These are phyloP conservation scores for Aspergillus leporis DNA, from an alignment of 495 filamentous ascomycete genomes.

Conservation along the genomic window DNA sequence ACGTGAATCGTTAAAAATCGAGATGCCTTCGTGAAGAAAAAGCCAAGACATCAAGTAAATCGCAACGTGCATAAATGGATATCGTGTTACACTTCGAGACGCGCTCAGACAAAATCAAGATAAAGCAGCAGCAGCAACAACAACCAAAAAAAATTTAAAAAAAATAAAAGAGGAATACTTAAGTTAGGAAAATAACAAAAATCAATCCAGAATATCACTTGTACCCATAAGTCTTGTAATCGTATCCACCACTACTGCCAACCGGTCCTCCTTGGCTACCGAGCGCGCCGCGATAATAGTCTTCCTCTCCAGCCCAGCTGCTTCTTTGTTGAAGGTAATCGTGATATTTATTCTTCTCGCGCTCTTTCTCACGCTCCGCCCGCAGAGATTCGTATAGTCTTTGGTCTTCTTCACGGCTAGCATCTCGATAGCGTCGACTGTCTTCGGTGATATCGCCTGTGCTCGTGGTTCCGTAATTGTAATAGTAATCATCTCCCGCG, in stretches of 20 bases:
- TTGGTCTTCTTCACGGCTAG: conserved; percentile 29
- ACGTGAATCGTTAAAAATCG: conserved; percentile 12
- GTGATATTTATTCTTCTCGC: conserved; percentile 29
- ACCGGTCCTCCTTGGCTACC: conserved; percentile 36
- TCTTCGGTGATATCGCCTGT: conserved; percentile 32
- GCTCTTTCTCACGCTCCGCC: conserved; percentile 29
- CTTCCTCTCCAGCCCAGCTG: conserved; percentile 36
- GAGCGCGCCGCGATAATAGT: conserved; percentile 42
- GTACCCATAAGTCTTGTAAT: conserved; percentile 34
- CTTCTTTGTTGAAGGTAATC: conserved; percentile 23
- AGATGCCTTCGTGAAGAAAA: conserved; percentile 9
- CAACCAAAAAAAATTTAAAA: no score
- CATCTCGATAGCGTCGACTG: conserved; percentile 28
- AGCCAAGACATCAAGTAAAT: conserved; percentile 9
- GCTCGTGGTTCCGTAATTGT: conserved; percentile 24
- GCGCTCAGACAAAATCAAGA: neutral
- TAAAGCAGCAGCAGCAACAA: no score
- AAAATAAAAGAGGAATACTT: conserved; percentile 6
- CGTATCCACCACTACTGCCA: conserved; percentile 26
- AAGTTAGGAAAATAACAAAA: conserved; percentile 1
- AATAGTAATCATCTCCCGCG: conserved; percentile 28
- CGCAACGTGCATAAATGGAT: neutral
- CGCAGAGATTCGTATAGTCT: conserved; percentile 29
- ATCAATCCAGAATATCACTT: conserved; percentile 21
- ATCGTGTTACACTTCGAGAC: conserved; percentile 3